Percentiles rank a stretch among this genome's conserved stretches.
phyloP scores from a whole-genome alignment of 345 rosid species.

The Eucalyptus shirleyi region DNA sequence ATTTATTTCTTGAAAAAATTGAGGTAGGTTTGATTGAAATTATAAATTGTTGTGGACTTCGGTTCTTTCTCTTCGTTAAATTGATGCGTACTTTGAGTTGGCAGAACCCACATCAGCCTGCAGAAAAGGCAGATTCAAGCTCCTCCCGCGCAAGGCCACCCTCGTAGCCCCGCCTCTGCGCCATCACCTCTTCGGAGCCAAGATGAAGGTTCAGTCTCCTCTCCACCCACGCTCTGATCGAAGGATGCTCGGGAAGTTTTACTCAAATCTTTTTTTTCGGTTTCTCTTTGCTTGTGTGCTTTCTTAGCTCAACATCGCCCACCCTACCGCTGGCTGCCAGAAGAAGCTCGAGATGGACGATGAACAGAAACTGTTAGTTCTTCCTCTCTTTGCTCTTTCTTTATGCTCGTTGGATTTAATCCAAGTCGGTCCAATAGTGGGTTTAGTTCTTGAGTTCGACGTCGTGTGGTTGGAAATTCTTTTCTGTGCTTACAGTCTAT shows the following conservation, averaged over 20 bases:
- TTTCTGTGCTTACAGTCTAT: neutral
- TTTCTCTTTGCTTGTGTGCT: neutral
- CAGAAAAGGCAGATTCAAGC: neutral
- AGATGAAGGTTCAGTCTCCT: neutral
- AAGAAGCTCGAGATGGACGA: slow-evolving; percentile 41
- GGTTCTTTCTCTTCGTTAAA: neutral
- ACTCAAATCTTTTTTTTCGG: neutral
- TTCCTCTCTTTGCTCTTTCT: neutral
- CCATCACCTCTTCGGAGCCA: neutral
- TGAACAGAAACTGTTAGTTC: slow-evolving; percentile 21
- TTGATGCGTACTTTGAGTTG: neutral
- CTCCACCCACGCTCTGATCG: neutral
- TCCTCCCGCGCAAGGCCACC: neutral
- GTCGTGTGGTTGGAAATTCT: neutral
- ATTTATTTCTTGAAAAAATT: neutral
- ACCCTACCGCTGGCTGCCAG: slow-evolving; percentile 39
- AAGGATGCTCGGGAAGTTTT: neutral
- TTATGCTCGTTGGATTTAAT: neutral
- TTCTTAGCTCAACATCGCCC: slow-evolving; percentile 29
- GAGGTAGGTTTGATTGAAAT: neutral
- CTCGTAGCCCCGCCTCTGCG: neutral
- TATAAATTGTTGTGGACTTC: neutral
- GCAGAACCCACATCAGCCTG: neutral
- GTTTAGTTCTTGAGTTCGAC: neutral
- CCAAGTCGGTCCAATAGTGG: neutral